These are phyloP conservation scores for Trypanosoma platydactyli DNA, from an alignment of 208 protist species.

Conservation along the genomic window DNA sequence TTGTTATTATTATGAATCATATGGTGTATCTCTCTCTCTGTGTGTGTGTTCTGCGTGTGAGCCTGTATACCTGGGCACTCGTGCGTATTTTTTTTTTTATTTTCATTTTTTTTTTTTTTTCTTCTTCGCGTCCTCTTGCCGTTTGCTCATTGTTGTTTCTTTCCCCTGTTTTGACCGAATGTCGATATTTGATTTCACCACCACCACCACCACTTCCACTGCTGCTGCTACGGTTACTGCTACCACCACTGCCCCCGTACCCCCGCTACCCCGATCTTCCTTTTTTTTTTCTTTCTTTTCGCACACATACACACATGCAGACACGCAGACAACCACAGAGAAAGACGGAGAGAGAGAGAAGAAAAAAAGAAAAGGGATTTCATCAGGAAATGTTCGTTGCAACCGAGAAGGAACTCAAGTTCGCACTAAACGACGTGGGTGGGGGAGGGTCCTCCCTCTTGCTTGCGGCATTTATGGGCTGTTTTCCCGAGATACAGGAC, in stretches of 20 bases:
- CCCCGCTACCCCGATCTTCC: too few relatives aligned
- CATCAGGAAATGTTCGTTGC: neutral
- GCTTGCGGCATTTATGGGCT: constrained; percentile 17
- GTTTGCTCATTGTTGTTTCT: constrained; percentile 18
- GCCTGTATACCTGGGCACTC: constrained; percentile 26
- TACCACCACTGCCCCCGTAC: too few relatives aligned
- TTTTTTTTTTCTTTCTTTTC: constrained; percentile 1
- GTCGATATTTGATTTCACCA: too few relatives aligned
- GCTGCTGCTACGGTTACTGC: too few relatives aligned
- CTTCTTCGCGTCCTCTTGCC: constrained; percentile 9
- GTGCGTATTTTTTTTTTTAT: constrained; percentile 6
- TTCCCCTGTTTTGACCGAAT: neutral
- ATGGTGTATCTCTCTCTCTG: constrained; percentile 1
- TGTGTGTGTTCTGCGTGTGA: constrained; percentile 10
- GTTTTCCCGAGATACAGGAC: constrained; percentile 1
- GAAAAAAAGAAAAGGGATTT: neutral
- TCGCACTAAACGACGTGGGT: neutral
- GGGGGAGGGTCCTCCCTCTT: constrained; percentile 5
- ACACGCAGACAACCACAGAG: too few relatives aligned
- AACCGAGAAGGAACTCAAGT: too few relatives aligned
- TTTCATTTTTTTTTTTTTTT: constrained; percentile 16
- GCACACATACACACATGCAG: too few relatives aligned
- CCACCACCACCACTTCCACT: too few relatives aligned
- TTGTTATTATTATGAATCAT: constrained; percentile 1
- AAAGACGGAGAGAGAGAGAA: too few relatives aligned